A percentile compares a stretch with the other conserved stretches of the same genome.
These are phyloP conservation scores for Pseudophaeomoniella oleicola DNA, from an alignment of 2,329 filamentous ascomycete genomes.

Conservation along the genomic window DNA sequence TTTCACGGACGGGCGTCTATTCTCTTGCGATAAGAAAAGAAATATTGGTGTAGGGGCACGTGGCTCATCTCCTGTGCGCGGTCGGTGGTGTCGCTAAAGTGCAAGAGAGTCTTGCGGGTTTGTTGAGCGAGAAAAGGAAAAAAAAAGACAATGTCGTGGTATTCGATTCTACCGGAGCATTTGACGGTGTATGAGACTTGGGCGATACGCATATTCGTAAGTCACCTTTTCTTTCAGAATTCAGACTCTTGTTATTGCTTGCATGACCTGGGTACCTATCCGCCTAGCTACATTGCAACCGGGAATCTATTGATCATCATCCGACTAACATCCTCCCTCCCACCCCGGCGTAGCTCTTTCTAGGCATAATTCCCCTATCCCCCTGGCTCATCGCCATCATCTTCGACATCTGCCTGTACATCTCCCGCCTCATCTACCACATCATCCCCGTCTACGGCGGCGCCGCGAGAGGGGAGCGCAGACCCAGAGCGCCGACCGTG, in stretches of 20 bases:
- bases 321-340: no score
- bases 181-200: constrained; percentile 46
- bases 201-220: constrained; percentile 48
- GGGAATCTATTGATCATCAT: no score
- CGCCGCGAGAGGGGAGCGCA: constrained; percentile 41
- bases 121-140: no score
- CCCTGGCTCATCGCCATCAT: constrained; percentile 48
- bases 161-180: constrained; percentile 48
- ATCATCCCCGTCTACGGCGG: constrained; percentile 47
- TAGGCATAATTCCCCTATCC: constrained; percentile 44
- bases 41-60: no score
- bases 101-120: no score
- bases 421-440: constrained; percentile 42
- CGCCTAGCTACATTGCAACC: not conserved
- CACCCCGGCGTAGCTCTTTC: constrained; percentile 46
- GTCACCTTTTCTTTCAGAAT: constrained; percentile 12
- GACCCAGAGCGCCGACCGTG: constrained; percentile 44
- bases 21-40: no score
- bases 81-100: no score
- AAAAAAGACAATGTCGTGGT: constrained; percentile 54
- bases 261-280: not conserved
- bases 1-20: no score
- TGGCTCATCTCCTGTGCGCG: no score
- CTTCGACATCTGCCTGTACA: constrained; percentile 50
- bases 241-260: constrained; percentile 2